Percentiles rank a stretch among this genome's conserved stretches.
These are phyloP conservation scores for Ustilago sp. DNA, from an alignment of 1,284 basidiomycete species.

Conservation along the genomic window DNA sequence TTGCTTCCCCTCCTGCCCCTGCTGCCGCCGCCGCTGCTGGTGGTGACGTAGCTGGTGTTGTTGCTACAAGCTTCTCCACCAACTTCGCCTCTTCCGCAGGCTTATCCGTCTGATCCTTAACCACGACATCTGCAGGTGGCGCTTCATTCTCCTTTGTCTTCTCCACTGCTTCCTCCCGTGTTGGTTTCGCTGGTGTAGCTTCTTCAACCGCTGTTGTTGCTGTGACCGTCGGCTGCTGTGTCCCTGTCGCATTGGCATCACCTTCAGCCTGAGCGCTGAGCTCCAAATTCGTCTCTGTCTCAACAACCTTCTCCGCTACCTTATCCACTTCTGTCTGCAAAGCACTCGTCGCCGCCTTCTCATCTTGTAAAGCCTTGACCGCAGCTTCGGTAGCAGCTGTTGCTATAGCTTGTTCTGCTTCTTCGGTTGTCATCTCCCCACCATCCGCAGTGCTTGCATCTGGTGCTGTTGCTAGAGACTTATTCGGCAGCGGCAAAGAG, in stretches of 20 bases:
- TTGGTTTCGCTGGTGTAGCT: background rate
- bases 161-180: background rate
- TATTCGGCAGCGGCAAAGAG: slow-evolving; percentile 19
- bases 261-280: slow-evolving; percentile 42
- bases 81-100: background rate
- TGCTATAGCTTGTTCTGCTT: slow-evolving; percentile 40
- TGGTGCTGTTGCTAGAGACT: background rate
- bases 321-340: slow-evolving; percentile 25
- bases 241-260: background rate
- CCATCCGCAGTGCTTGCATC: slow-evolving; percentile 5
- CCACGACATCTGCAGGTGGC: slow-evolving; percentile 40
- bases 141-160: slow-evolving; percentile 13
- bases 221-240: background rate
- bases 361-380: slow-evolving; percentile 37
- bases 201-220: background rate
- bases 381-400: slow-evolving; percentile 46
- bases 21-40: background rate
- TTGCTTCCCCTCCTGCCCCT: background rate
- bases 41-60: background rate
- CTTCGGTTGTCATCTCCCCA: slow-evolving; percentile 40
- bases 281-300: slow-evolving; percentile 42
- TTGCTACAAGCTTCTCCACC: background rate
- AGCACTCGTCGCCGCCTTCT: slow-evolving; percentile 15
- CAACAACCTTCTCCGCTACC: slow-evolving; percentile 36
- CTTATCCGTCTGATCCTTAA: slow-evolving; percentile 32